Evolutionary conservation across 1,139 yeast genomes (phyloP).

Genomic region (Tardiomyces digboiensis): DNA sequence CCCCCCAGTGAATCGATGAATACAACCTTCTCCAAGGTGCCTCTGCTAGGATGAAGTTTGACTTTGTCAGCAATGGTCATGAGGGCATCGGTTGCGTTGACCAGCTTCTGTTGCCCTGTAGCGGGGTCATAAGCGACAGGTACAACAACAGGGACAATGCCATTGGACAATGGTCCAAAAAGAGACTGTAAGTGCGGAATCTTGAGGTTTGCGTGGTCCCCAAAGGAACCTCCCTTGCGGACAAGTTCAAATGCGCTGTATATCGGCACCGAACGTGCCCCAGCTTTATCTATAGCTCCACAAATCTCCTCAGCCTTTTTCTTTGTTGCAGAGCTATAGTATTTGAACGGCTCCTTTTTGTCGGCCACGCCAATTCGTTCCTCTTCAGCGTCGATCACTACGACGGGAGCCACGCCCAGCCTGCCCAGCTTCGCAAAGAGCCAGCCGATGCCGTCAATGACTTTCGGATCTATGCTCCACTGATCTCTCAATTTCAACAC

Average conservation of each 20-base stretch:
- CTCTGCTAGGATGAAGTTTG: slow-evolving; percentile 18
- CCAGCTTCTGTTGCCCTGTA: slow-evolving; percentile 30
- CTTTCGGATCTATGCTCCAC: slow-evolving; percentile 14
- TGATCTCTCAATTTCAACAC: slow-evolving; percentile 5
- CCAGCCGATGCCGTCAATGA: slow-evolving; percentile 8
- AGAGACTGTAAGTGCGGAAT: slow-evolving; percentile 8
- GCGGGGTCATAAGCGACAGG: slow-evolving; percentile 43
- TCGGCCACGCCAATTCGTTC: slow-evolving; percentile 19
- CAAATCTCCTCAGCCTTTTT: slow-evolving; percentile 17
- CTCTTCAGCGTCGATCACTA: slow-evolving; percentile 28
- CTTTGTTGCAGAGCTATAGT: slow-evolving; percentile 13
- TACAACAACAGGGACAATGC: slow-evolving; percentile 48
- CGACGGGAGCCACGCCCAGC: slow-evolving; percentile 39
- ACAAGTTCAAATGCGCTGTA: neutral
- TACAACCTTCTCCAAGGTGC: slow-evolving; percentile 68
- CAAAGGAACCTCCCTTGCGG: slow-evolving; percentile 5
- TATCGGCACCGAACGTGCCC: neutral
- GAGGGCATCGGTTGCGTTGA: slow-evolving; percentile 30
- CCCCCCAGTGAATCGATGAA: slow-evolving; percentile 82
- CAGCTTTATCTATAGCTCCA: slow-evolving; percentile 14
- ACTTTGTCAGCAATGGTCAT: slow-evolving; percentile 26
- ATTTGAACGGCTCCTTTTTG: slow-evolving; percentile 12
- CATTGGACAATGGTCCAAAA: slow-evolving; percentile 29
- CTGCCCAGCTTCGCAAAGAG: slow-evolving; percentile 27
- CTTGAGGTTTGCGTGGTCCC: slow-evolving; percentile 7